Base-by-base conservation (phyloP, 495 filamentous ascomycete species). In the Penicillium roqueforti region DNA sequence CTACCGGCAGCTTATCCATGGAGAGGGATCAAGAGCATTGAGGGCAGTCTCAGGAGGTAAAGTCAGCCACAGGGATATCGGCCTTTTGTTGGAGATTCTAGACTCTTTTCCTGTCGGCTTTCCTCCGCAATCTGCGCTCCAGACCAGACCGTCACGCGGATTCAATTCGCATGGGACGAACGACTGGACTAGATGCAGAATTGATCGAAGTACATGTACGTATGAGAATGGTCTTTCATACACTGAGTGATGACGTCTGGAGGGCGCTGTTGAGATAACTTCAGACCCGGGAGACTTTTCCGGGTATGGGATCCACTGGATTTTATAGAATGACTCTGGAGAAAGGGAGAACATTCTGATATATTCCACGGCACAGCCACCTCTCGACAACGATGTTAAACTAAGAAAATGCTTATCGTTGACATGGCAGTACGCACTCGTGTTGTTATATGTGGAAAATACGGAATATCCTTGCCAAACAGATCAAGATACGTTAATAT, bases 1-100 rank as follows among this genome's bases (percentile, higher is more conserved):
- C 89, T 62, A 82, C 80, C n/a, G 89, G 89, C 29, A 93, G 80
- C 36, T 65, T 77, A 51, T 84, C 76, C 80, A 86, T 85, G 68
- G 56, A 59, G 63, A 51, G 45, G 43, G 47, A 48, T 32, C 44
- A 53, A 47, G 55, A 61, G 62, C 71, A 76, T 77, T 60, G 59
- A 65, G 71, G 66, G 66, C 67, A 62, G 49, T 46, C 25, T 31
- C 25, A 28, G 37, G 48, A 45, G 37, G 51, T 41, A 32, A 46
- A 50, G 47, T 54, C 53, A 38, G 28, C 31, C 13, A 48, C 42
- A 45, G 58, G 37, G 47, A 49, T 54, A 40, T 49, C 37, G 36
- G 45, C 25, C 48, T 59, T 23, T 51, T 44, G 44, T 57, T 50
- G 37, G 31, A 46, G 58, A 45, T 55, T 57, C 49, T 51, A 50